Percentiles rank a stretch among this genome's conserved stretches.
These are phyloP conservation scores for Marvania coccoides DNA, from an alignment of 139 green algal genomes.

Conservation along the genomic window DNA sequence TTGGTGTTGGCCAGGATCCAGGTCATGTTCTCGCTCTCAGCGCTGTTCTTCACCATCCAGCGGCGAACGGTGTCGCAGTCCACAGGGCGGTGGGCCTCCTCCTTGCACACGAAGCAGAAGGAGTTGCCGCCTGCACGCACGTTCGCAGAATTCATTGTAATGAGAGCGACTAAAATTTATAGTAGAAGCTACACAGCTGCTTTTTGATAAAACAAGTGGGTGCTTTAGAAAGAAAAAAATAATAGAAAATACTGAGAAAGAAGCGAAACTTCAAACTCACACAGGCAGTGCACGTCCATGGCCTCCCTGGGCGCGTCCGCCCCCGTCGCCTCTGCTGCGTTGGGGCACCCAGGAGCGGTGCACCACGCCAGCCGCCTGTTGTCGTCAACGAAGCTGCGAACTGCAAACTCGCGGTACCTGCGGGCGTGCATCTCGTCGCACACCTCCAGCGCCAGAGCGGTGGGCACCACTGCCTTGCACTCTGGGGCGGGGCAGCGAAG, in stretches of 20 bases:
- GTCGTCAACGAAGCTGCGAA: slow-evolving; percentile 79
- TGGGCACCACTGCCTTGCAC: slow-evolving; percentile 42
- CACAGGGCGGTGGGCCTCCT: slow-evolving; percentile 75
- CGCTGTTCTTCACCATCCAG: slow-evolving; percentile 73
- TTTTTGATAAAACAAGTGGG: too few relatives aligned
- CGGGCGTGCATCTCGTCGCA: slow-evolving; percentile 10
- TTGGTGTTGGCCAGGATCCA: slow-evolving; percentile 83
- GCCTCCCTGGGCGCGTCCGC: slow-evolving; percentile 27
- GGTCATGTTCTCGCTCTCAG: slow-evolving; percentile 72
- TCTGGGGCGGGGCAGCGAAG: slow-evolving; percentile 57
- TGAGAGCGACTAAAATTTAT: too few relatives aligned
- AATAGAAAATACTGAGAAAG: too few relatives aligned
- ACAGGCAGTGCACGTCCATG: slow-evolving; percentile 64
- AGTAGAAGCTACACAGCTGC: too few relatives aligned
- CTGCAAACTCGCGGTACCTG: slow-evolving; percentile 44
- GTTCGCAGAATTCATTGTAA: too few relatives aligned
- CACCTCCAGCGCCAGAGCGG: slow-evolving; percentile 26
- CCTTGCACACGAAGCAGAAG: slow-evolving; percentile 73
- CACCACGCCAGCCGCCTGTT: slow-evolving; percentile 80
- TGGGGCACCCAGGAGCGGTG: slow-evolving; percentile 54
- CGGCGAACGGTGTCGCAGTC: slow-evolving; percentile 47
- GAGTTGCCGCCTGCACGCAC: too few relatives aligned
- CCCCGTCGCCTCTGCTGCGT: slow-evolving; percentile 54
- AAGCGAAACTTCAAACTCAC: too few relatives aligned
- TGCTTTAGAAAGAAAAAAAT: too few relatives aligned